Evolutionary conservation across 2,329 filamentous ascomycete genomes (phyloP).

Genomic region (Dryadomyces sulphureus): DNA sequence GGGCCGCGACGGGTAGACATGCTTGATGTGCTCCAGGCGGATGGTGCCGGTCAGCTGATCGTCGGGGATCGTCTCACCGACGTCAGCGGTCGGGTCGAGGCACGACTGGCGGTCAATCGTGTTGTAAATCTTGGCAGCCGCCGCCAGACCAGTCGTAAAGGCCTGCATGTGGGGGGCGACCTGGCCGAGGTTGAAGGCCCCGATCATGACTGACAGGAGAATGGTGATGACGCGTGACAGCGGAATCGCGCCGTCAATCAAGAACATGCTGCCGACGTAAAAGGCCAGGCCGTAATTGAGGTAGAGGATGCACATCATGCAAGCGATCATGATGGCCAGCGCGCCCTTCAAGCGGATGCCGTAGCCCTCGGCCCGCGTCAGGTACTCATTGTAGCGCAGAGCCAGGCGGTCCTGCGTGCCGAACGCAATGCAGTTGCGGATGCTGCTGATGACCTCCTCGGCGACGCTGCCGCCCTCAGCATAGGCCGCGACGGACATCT

Average conservation of each 20-base stretch:
- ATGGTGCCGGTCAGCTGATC: conserved; percentile 56
- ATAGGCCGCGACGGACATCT: conserved; percentile 62
- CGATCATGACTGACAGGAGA: conserved; percentile 82
- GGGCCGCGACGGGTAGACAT: conserved; percentile 87
- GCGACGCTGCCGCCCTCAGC: conserved; percentile 75
- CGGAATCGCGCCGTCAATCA: conserved; percentile 49
- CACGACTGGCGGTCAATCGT: conserved; percentile 85
- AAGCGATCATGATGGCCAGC: conserved; percentile 64
- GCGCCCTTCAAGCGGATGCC: conserved; percentile 63
- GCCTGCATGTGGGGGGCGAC: conserved; percentile 75
- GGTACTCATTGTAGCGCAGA: conserved; percentile 64
- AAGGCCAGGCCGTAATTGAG: conserved; percentile 79
- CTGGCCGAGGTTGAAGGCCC: conserved; percentile 80
- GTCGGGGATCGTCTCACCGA: conserved; percentile 57
- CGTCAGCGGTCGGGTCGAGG: conserved; percentile 57
- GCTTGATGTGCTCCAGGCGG: conserved; percentile 68
- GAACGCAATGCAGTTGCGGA: conserved; percentile 85
- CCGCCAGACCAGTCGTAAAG: conserved; percentile 69
- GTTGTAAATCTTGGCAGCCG: conserved; percentile 80
- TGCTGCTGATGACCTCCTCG: conserved; percentile 87
- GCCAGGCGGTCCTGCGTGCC: conserved; percentile 89
- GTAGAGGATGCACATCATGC: conserved; percentile 73
- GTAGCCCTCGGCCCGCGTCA: conserved; percentile 56
- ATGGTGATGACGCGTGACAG: conserved; percentile 69
- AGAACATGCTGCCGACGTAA: conserved; percentile 70